Evolutionary conservation across 2,329 filamentous ascomycete genomes (phyloP), one percentile per base, ranked within the genome.

Genomic region (Fusarium lateritium): DNA sequence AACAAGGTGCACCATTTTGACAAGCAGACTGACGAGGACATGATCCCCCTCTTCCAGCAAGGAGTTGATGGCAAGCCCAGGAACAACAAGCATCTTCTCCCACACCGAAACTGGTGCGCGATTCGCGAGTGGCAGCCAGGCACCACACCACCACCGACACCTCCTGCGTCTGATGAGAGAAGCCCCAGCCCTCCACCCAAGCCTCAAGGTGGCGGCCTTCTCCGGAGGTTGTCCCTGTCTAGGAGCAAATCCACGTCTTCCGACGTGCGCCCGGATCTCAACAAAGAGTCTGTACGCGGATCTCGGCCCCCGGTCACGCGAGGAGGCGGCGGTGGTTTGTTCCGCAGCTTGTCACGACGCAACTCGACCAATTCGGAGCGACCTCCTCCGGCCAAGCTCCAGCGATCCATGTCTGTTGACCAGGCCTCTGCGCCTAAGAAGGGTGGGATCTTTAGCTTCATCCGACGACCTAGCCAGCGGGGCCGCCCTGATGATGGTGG

Each of bases 61-160:
- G 96, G 97, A 69, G 93, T 98, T 2, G 94, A 98, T 74, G 93
- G 93, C 40, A 97, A 94, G 78, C 86, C 90, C 21, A 88, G 96
- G 65, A 98, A 97, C 80, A 99, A 99, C 79, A 97, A 94, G 75
- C 90, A 91, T 63, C 84, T 99, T 3, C 84, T 98, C 11, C 94
- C 94, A 21, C 91, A 96, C 62, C 88, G 96, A 33, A 99, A 99
- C 78, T 99, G 95, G 93, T 98, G 95, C 78, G 93, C 94, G 4
- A 97, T 99, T 73, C 88, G 92, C 54, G 87, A 92, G 76, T 98
- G 97, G 81, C 84, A 88, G 11, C 94, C 94, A 3, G 93, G 93
- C 5, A 83, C 82, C 34, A 97, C 93, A 2, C 94, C 94, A 14
- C 88, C 89, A 1, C 84, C 86, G 5, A 90, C 91, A 2, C 93